phyloP scores from a whole-genome alignment of 208 protist species.

The Leishmania lainsoni region DNA sequence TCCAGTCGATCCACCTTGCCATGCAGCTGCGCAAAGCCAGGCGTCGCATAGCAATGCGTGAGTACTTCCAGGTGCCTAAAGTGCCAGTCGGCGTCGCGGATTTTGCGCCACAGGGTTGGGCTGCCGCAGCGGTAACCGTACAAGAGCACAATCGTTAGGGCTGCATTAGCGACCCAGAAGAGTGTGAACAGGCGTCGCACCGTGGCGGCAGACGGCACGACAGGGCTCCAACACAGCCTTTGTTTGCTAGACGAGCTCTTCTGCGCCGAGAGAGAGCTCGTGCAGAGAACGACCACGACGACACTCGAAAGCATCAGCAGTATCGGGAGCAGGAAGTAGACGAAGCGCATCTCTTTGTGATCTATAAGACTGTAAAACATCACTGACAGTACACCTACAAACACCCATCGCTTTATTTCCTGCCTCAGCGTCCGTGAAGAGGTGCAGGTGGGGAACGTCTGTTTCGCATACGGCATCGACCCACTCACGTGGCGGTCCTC shows the following conservation, averaged over 20 bases:
- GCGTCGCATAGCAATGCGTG: conserved; percentile 69
- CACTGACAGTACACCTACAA: conserved; percentile 26
- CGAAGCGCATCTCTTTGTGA: conserved; percentile 96
- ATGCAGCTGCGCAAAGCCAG: conserved; percentile 77
- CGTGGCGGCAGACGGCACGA: neutral
- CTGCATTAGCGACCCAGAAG: conserved; percentile 38
- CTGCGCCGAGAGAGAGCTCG: neutral
- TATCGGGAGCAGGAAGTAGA: conserved; percentile 63
- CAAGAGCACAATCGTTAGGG: conserved; percentile 37
- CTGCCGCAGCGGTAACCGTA: conserved; percentile 57
- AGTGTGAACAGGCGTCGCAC: conserved; percentile 21
- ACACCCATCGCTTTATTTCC: conserved; percentile 19
- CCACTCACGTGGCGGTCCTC: neutral
- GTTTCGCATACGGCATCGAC: neutral
- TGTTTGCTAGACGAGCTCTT: neutral
- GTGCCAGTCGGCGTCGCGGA: conserved; percentile 38
- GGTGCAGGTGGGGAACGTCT: neutral
- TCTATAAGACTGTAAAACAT: conserved; percentile 72
- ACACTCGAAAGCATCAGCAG: conserved; percentile 50
- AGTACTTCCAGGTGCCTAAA: conserved; percentile 62
- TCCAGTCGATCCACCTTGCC: conserved; percentile 57
- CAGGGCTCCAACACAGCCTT: neutral
- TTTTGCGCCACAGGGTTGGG: conserved; percentile 41
- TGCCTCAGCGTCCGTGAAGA: conserved; percentile 11
- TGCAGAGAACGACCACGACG: conserved; percentile 36